These are phyloP conservation scores for Fusarium illudens DNA, from an alignment of 2,329 filamentous ascomycete genomes.

Conservation along the genomic window DNA sequence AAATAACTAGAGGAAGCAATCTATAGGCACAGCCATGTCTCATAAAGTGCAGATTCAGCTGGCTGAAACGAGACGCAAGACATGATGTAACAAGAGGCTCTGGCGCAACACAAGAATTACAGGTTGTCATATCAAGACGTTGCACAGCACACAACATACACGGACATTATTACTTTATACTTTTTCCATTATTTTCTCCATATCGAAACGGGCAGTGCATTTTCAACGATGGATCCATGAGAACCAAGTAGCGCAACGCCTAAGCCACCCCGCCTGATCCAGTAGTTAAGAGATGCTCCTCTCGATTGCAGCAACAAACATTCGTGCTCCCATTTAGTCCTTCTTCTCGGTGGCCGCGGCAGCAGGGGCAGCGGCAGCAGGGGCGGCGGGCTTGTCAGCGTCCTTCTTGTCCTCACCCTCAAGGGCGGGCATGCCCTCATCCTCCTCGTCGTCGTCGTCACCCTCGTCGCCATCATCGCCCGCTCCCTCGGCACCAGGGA, in stretches of 20 bases:
- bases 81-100: neutral
- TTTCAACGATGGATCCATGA: constrained; percentile 30
- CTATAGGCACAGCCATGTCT: neutral
- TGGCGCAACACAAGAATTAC: neutral
- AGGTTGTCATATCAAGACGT: neutral
- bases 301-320: constrained; percentile 27
- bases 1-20: neutral
- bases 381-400: constrained; percentile 43
- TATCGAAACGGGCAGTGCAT: constrained; percentile 35
- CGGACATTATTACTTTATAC: constrained; percentile 21
- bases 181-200: constrained; percentile 38
- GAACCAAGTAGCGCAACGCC: constrained; percentile 39
- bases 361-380: constrained; percentile 37
- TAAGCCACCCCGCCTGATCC: constrained; percentile 35
- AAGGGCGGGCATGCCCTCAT: constrained; percentile 87
- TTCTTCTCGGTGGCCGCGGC: constrained; percentile 51
- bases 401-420: constrained; percentile 66
- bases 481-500: constrained; percentile 62
- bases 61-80: neutral
- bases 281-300: constrained; percentile 33
- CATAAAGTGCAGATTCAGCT: neutral
- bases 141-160: neutral
- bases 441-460: constrained; percentile 68
- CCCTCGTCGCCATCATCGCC: constrained; percentile 60
- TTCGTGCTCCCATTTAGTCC: constrained; percentile 42